phyloP scores from a whole-genome alignment of 148 eudicot species.

The Rhododendron williamsianum region DNA sequence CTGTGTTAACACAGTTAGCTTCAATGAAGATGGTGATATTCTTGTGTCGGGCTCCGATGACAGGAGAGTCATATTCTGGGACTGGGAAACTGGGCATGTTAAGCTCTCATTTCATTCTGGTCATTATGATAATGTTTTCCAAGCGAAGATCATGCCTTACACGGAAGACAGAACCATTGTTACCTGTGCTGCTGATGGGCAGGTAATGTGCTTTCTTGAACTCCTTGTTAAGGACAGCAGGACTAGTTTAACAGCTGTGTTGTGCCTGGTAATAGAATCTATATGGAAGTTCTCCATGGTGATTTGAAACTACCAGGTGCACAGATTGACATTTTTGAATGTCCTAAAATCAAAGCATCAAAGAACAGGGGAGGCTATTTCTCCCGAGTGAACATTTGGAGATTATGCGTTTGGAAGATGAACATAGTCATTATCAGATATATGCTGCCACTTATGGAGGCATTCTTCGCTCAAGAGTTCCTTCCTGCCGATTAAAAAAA shows the following conservation, averaged over 20 bases:
- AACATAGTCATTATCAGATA: background rate
- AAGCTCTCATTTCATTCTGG: slow-evolving; percentile 76
- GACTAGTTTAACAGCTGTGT: background rate
- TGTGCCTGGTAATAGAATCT: background rate
- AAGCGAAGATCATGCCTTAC: slow-evolving; percentile 88
- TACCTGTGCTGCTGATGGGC: slow-evolving; percentile 97
- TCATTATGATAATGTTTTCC: slow-evolving; percentile 76
- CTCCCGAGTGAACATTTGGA: background rate
- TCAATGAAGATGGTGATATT: slow-evolving; percentile 68
- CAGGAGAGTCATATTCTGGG: slow-evolving; percentile 73
- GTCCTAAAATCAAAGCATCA: background rate
- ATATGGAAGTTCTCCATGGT: background rate
- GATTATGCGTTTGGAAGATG: background rate
- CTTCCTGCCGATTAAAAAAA: background rate
- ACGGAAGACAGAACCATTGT: slow-evolving; percentile 71
- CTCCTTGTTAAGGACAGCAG: background rate
- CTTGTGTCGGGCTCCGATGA: slow-evolving; percentile 95
- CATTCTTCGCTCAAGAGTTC: background rate
- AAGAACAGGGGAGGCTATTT: background rate
- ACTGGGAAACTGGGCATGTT: slow-evolving; percentile 70
- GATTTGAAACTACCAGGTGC: background rate
- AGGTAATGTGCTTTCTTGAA: slow-evolving; percentile 38
- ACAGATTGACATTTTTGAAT: background rate
- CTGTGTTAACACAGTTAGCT: slow-evolving; percentile 89
- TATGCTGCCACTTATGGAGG: background rate